phyloP scores from a whole-genome alignment of 2,329 filamentous ascomycete species.

The Mycosphaerella sp. region DNA sequence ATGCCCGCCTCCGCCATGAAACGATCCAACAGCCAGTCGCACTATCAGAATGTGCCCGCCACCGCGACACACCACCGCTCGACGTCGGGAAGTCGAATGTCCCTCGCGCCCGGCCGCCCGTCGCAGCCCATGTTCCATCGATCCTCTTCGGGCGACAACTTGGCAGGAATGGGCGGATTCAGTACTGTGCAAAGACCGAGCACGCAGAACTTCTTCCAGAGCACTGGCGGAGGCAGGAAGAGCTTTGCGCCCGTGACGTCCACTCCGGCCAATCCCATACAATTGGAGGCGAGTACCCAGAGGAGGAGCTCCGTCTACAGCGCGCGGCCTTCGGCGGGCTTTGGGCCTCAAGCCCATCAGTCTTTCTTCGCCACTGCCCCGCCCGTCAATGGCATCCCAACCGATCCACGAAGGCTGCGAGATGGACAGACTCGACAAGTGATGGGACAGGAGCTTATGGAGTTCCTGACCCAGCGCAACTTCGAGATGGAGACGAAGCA shows the following conservation, averaged over 20 bases:
- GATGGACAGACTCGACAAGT: conserved; percentile 72
- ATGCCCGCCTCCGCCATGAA: conserved; percentile 93
- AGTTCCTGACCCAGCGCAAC: conserved; percentile 87
- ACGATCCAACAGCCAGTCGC: conserved; percentile 72
- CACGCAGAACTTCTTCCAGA: conserved; percentile 58
- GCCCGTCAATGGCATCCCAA: conserved; percentile 70
- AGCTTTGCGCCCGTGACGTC: conserved; percentile 59
- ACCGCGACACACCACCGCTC: conserved; percentile 71
- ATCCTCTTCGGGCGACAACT: conserved; percentile 71
- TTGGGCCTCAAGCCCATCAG: conserved; percentile 60
- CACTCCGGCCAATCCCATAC: conserved; percentile 40
- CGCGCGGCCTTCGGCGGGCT: conserved; percentile 54
- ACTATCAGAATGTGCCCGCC: conserved; percentile 56
- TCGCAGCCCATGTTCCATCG: conserved; percentile 83
- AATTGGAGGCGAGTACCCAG: conserved; percentile 51
- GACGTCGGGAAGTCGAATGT: conserved; percentile 74
- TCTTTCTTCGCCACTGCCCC: conserved; percentile 92
- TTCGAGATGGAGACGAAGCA: conserved; percentile 99
- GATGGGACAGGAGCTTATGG: conserved; percentile 82
- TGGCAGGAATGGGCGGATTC: conserved; percentile 66
- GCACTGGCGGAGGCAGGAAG: conserved; percentile 55
- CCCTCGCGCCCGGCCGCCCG: conserved; percentile 75
- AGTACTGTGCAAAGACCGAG: conserved; percentile 82
- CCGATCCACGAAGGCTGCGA: conserved; percentile 78
- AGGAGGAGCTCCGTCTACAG: conserved; percentile 66